A percentile compares a stretch with the other conserved stretches of the same genome.
These are phyloP conservation scores for Chiua virens DNA, from an alignment of 768 basidiomycete genomes.

Conservation along the genomic window DNA sequence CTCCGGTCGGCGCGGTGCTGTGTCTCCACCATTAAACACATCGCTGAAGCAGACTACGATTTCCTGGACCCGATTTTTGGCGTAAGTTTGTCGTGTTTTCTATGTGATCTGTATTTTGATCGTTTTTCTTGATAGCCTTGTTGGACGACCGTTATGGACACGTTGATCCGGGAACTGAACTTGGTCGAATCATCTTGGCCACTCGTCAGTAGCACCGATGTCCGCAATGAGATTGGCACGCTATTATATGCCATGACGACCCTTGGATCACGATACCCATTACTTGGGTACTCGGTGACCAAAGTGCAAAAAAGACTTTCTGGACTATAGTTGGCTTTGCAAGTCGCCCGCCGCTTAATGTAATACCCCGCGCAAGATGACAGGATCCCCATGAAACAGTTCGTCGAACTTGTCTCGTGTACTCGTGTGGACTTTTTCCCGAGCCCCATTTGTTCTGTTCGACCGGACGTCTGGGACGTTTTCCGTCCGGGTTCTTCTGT, in stretches of 20 bases:
- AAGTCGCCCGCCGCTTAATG: constrained; percentile 2
- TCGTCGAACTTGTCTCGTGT: not conserved
- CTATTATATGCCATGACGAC: constrained; percentile 65
- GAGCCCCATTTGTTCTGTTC: not conserved
- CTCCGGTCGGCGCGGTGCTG: constrained; percentile 61
- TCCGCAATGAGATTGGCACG: constrained; percentile 59
- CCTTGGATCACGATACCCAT: constrained; percentile 59
- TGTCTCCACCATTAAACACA: constrained; percentile 58
- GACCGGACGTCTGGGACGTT: constrained; percentile 7
- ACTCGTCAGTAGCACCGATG: constrained; percentile 52
- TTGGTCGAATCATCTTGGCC: constrained; percentile 65
- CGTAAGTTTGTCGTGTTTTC: constrained; percentile 41
- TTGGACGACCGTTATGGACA: constrained; percentile 70
- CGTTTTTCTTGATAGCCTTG: constrained; percentile 49
- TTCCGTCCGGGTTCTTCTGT: constrained; percentile 1
- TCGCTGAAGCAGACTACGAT: constrained; percentile 62
- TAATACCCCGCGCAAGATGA: too few relatives aligned
- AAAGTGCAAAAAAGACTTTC: constrained; percentile 34
- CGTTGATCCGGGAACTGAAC: constrained; percentile 65
- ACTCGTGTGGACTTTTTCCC: constrained; percentile 11
- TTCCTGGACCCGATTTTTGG: constrained; percentile 80
- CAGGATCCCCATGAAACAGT: not conserved
- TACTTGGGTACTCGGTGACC: constrained; percentile 40
- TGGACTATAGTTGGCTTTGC: constrained; percentile 22
- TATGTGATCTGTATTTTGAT: constrained; percentile 7